Evolutionary conservation across 1,284 basidiomycete species (phyloP), one percentile per base, ranked within the genome.

Genomic region (Hypsizygus ulmarius): DNA sequence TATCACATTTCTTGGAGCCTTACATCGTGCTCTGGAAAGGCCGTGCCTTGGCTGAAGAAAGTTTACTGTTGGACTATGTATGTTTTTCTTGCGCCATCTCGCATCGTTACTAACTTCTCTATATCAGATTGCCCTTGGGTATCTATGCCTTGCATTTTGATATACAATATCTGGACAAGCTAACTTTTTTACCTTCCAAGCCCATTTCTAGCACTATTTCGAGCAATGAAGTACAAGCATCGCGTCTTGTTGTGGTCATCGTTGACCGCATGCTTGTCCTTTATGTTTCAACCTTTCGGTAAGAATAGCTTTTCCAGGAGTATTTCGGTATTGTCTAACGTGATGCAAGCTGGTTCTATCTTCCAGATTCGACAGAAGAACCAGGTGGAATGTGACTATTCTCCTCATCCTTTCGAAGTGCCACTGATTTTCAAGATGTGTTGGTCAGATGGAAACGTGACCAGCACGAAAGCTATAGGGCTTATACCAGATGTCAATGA

Each of bases 41-140:
- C 2, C 66, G 68, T 50, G 74, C 75, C 0, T 59, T 65, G 1
- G 79, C 82, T 2, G 69, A 79, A 47, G 74, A 81, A 49, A 77
- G 75, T 47, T 61, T 85, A 12, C 64, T 85, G n/a, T 59, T 83
- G 11, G 78, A 85, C 60, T 85, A 85, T 61, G 80, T 84, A 49
- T 62, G 16, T 46, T 7, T 38, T 37, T 38, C 19, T 19, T 28
- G 34, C 30, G 40, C 51, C 38, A 34, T 36, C 39, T 18, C 37
- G 27, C 12, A 39, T 47, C 14, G 19, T 34, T 25, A 15, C 27
- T 49, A 6, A 51, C 18, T 12, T 34, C 6, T 42, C 36, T 14
- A n/a, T 11, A 25, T 16, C 36, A 79, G 79, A 59, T 76, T 38
- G 63, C 62, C 21, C 56, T 72, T 39, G 76, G 75, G 78, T 79